These are phyloP conservation scores for Hygrocybe coccinea DNA, from an alignment of 768 basidiomycete species.

Conservation along the genomic window DNA sequence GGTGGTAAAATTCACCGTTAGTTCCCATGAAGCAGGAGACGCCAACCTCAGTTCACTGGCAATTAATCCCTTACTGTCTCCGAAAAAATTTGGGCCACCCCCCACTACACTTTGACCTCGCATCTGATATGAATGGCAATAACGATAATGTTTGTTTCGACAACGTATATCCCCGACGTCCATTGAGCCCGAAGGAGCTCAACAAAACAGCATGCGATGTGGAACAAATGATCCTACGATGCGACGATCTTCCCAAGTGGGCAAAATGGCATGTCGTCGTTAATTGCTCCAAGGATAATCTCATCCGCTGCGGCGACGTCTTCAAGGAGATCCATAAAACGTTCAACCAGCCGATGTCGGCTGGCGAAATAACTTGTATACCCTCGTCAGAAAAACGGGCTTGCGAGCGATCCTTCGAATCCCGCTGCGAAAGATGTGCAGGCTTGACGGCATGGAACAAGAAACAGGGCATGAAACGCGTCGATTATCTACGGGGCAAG, in stretches of 20 bases:
- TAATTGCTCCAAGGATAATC: slow-evolving; percentile 30
- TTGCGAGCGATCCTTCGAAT: slow-evolving; percentile 41
- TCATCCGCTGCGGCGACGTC: slow-evolving; percentile 53
- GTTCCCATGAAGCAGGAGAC: slow-evolving; percentile 24
- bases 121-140: slow-evolving; percentile 36
- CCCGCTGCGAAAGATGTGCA: slow-evolving; percentile 42
- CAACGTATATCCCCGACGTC: slow-evolving; percentile 23
- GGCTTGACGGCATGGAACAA: slow-evolving; percentile 40
- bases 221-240: slow-evolving; percentile 46
- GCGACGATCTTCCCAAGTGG: slow-evolving; percentile 35
- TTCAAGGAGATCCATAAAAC: slow-evolving; percentile 53
- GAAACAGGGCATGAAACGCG: slow-evolving; percentile 47
- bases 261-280: slow-evolving; percentile 41
- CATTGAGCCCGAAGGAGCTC: slow-evolving; percentile 39
- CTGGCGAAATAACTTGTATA: slow-evolving; percentile 33
- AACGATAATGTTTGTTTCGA: slow-evolving; percentile 16
- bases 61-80: slow-evolving; percentile 42
- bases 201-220: slow-evolving; percentile 38
- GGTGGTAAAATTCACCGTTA: neutral
- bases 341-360: slow-evolving; percentile 40
- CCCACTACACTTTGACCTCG: slow-evolving; percentile 47
- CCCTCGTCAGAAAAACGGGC: slow-evolving; percentile 14
- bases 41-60: slow-evolving; percentile 31
- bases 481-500: slow-evolving; percentile 50
- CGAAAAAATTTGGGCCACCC: slow-evolving; percentile 32